Evolutionary conservation across 192 early-diverging fungal species (phyloP).

Genomic region (Chytriomyces hyalinus): DNA sequence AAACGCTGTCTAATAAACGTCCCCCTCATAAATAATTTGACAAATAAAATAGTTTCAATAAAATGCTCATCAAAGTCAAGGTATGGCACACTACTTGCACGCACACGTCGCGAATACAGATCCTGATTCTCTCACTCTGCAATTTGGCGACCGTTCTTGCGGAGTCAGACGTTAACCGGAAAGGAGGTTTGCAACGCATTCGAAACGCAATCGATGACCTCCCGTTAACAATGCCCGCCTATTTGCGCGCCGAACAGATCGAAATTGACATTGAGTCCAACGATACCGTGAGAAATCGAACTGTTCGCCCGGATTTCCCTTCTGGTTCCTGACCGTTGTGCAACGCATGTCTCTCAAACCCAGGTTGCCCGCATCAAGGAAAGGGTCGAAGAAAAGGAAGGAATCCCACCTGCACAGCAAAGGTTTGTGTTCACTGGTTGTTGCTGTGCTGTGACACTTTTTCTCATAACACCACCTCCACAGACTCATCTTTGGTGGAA

Average conservation of each 20-base stretch:
- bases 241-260: conserved; percentile 63
- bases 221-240: background rate
- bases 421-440: conserved; percentile 46
- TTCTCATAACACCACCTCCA: conserved; percentile 9
- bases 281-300: conserved; percentile 58
- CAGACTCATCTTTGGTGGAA: conserved; percentile 88
- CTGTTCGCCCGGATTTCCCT: background rate
- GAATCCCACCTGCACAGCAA: conserved; percentile 96
- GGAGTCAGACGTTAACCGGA: conserved; percentile 78
- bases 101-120: background rate
- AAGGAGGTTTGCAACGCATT: conserved; percentile 71
- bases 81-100: conserved; percentile 42
- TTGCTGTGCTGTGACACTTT: background rate
- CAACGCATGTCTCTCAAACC: conserved; percentile 9
- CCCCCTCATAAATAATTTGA: background rate
- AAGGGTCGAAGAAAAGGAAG: conserved; percentile 93
- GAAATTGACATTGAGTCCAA: conserved; percentile 85
- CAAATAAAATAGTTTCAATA: conserved; percentile 28
- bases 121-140: background rate
- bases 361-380: conserved; percentile 88
- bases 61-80: conserved; percentile 82
- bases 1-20: background rate
- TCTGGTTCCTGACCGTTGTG: background rate
- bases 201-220: background rate
- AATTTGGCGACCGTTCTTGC: background rate